These are phyloP conservation scores for Trichoderma pleuroti DNA, from an alignment of 2,329 filamentous ascomycete species.

Conservation along the genomic window DNA sequence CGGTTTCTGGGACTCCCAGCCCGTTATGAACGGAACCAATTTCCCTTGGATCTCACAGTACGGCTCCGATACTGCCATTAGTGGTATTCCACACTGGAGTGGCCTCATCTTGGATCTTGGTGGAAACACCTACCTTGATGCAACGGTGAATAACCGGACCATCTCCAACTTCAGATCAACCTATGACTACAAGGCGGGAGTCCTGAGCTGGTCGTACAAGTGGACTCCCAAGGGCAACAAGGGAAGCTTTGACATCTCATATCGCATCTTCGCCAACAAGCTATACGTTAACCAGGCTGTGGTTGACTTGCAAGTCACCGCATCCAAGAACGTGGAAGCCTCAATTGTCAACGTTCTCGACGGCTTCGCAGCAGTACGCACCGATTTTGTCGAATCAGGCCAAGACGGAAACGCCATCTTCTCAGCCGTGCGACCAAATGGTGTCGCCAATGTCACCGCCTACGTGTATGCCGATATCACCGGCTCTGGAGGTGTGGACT, in stretches of 20 bases:
- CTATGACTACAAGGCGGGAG: constrained; percentile 60
- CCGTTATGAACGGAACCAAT: constrained; percentile 56
- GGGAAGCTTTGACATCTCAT: constrained; percentile 55
- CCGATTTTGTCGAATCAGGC: constrained; percentile 55
- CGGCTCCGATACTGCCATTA: constrained; percentile 61
- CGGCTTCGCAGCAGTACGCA: constrained; percentile 63
- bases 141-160: constrained; percentile 54
- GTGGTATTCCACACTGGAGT: constrained; percentile 62
- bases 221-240: constrained; percentile 54
- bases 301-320: constrained; percentile 57
- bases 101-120: constrained; percentile 49
- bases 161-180: constrained; percentile 60
- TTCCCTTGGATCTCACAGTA: constrained; percentile 65
- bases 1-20: constrained; percentile 63
- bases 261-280: constrained; percentile 64
- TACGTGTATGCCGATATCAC: constrained; percentile 44
- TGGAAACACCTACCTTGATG: constrained; percentile 53
- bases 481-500: constrained; percentile 32
- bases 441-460: constrained; percentile 60
- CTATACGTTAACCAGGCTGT: constrained; percentile 52
- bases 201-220: constrained; percentile 61
- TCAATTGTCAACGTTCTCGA: constrained; percentile 65
- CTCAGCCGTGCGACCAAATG: constrained; percentile 60
- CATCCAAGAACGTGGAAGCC: constrained; percentile 50
- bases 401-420: constrained; percentile 56